Base-by-base conservation (phyloP, 306 rosid genomes). In the Vigna mungo region DNA sequence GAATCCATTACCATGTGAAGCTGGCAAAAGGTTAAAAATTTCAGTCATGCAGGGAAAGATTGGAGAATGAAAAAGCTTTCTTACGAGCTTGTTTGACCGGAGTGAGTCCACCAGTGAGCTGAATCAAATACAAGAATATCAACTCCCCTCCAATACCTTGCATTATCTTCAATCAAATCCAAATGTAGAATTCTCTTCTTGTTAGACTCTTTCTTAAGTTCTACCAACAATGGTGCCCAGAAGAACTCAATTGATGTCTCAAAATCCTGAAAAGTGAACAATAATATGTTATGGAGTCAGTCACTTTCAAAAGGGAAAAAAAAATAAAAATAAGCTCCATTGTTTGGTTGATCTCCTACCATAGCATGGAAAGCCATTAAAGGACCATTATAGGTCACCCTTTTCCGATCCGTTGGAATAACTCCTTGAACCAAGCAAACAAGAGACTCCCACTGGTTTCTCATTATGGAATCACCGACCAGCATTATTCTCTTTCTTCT, bases 91-190 rank as follows among this genome's bases (percentile, higher is more conserved):
- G 84, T 61, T 84, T 86, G 75, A 73, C 87, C 96, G 34, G 96
- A 90, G 83, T 95, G 99, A 88, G 99, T 92, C 99, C 97, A 95
- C 99, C 99, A 92, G 83, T 95, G 97, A 21, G 98, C 98, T 56
- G 98, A 95, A 88, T 92, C 98, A 74, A 95, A 95, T 39, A 90
- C 92, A 20, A 95, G 97, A 72, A 95, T 27, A 68, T 95, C 96
- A 69, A 72, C 98, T 71, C 97, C 98, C 76, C 76, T 90, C 98
- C 98, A 95, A 77, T 89, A 90, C 90, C 81, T 89, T 15, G 96
- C 96, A 79, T 95, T 95, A 76, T 95, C 93, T 87, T 95, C 98
- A 64, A 95, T 95, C 90, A 77, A 77, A 85, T 95, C 99, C 86
- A 95, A 85, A 77, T 90, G 96, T 36, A 92, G 52, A 69, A 92